Percentiles rank a stretch among this genome's conserved stretches.
These are phyloP conservation scores for Podila epicladia DNA, from an alignment of 192 early-diverging fungal species.

Conservation along the genomic window DNA sequence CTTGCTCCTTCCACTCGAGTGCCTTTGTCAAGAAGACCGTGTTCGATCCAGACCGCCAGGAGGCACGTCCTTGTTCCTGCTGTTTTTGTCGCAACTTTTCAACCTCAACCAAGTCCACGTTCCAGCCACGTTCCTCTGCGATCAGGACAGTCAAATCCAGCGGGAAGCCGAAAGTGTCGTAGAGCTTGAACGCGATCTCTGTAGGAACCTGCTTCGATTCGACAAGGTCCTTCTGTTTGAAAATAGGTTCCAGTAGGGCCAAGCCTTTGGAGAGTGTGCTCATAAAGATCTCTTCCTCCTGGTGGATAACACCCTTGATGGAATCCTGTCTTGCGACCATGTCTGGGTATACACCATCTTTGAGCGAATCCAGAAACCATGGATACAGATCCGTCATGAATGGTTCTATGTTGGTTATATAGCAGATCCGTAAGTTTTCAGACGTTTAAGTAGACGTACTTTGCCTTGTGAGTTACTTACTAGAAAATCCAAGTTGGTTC, in stretches of 20 bases:
- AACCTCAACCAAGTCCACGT: conserved; percentile 58
- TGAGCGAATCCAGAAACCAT: conserved; percentile 53
- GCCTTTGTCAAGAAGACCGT: conserved; percentile 14
- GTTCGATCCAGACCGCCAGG: conserved; percentile 56
- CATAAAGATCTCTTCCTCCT: conserved; percentile 60
- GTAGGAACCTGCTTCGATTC: conserved; percentile 51
- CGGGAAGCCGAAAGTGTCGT: conserved; percentile 69
- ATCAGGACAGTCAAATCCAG: conserved; percentile 64
- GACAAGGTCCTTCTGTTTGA: conserved; percentile 50
- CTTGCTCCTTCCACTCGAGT: conserved; percentile 35
- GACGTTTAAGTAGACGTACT: no score
- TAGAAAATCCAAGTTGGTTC: conserved; percentile 60
- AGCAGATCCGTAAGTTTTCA: no score
- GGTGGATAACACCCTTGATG: conserved; percentile 54
- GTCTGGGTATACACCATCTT: conserved; percentile 54
- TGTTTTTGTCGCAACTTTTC: conserved; percentile 56
- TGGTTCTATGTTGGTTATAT: conserved; percentile 34
- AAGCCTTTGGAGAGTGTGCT: conserved; percentile 60
- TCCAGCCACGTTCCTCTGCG: conserved; percentile 66
- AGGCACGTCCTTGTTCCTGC: conserved; percentile 53
- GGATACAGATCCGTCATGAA: conserved; percentile 63
- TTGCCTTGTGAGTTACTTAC: conserved; percentile 19
- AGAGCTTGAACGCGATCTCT: conserved; percentile 62
- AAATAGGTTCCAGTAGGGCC: conserved; percentile 54
- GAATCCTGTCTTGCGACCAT: conserved; percentile 47